These are phyloP conservation scores for Diaporthe sp. DNA, from an alignment of 2,329 filamentous ascomycete genomes.

Conservation along the genomic window DNA sequence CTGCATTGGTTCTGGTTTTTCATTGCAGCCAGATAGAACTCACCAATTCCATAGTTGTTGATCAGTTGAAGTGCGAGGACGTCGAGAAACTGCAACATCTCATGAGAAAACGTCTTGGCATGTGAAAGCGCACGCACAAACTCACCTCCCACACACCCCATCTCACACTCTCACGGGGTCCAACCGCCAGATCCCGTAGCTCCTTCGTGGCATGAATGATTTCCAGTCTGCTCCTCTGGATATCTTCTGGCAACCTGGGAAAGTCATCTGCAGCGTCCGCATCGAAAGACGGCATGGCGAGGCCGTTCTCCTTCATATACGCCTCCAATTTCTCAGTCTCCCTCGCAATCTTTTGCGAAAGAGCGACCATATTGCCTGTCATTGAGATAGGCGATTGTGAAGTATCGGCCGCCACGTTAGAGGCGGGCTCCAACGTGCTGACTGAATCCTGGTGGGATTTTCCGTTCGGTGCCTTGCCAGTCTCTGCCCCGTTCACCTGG, in stretches of 20 bases:
- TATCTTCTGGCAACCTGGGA: slow-evolving; percentile 56
- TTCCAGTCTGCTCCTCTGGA: slow-evolving; percentile 56
- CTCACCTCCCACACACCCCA: slow-evolving; percentile 64
- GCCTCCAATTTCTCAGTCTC: slow-evolving; percentile 62
- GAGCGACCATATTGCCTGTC: slow-evolving; percentile 52
- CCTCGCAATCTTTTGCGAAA: slow-evolving; percentile 58
- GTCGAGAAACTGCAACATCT: slow-evolving; percentile 56
- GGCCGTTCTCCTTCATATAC: slow-evolving; percentile 55
- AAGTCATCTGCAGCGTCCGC: slow-evolving; percentile 57
- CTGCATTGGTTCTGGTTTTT: background rate
- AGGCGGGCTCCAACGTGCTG: background rate
- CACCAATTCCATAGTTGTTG: slow-evolving; percentile 62
- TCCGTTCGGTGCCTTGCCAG: background rate
- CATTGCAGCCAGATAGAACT: slow-evolving; percentile 35
- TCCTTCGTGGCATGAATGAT: slow-evolving; percentile 61
- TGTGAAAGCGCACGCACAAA: slow-evolving; percentile 19
- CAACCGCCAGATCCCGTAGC: slow-evolving; percentile 57
- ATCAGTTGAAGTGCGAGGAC: slow-evolving; percentile 61
- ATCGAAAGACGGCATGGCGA: slow-evolving; percentile 57
- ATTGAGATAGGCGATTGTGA: slow-evolving; percentile 14
- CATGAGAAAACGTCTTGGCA: background rate
- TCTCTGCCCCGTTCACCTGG: slow-evolving; percentile 33
- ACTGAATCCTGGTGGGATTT: background rate
- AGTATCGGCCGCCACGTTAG: slow-evolving; percentile 7
- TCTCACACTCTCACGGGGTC: slow-evolving; percentile 61